Evolutionary conservation across 305 asterid genomes (phyloP).

Genomic region (Rubia tinctorum): DNA sequence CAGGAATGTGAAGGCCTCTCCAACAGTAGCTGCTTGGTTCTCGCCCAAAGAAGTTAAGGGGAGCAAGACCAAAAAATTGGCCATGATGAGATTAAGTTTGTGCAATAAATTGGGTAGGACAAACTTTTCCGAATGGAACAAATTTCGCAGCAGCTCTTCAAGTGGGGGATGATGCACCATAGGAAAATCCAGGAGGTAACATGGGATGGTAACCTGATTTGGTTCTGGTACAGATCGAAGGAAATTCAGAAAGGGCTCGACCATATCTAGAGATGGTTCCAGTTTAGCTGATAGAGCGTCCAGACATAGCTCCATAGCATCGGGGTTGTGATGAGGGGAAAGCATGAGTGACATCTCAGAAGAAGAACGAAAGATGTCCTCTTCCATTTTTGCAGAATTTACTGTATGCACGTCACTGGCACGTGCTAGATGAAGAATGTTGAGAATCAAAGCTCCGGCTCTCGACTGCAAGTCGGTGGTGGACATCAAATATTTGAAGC

Average conservation of each 20-base stretch:
- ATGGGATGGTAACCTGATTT: too few species aligned
- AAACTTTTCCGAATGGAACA: too few species aligned
- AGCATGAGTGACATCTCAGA: background rate
- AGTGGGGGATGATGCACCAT: background rate
- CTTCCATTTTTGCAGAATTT: background rate
- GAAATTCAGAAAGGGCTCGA: too few species aligned
- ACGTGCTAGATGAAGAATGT: background rate
- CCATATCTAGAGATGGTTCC: background rate
- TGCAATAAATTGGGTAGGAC: too few species aligned
- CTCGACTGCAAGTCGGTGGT: background rate
- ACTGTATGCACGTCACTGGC: background rate
- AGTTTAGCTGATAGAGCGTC: background rate
- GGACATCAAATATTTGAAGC: background rate
- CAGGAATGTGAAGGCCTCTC: background rate
- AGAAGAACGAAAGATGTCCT: background rate
- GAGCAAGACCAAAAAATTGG: slow-evolving; percentile 1
- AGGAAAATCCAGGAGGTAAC: background rate
- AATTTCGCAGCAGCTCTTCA: too few species aligned
- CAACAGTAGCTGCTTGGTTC: background rate
- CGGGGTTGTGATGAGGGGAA: background rate
- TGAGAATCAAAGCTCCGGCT: background rate
- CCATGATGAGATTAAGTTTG: slow-evolving; percentile 1
- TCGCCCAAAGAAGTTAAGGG: background rate
- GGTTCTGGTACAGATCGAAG: too few species aligned
- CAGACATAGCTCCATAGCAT: background rate